Conservation (phyloP, 805 yeast genomes). For the Yamadazyma sp. region DNA sequence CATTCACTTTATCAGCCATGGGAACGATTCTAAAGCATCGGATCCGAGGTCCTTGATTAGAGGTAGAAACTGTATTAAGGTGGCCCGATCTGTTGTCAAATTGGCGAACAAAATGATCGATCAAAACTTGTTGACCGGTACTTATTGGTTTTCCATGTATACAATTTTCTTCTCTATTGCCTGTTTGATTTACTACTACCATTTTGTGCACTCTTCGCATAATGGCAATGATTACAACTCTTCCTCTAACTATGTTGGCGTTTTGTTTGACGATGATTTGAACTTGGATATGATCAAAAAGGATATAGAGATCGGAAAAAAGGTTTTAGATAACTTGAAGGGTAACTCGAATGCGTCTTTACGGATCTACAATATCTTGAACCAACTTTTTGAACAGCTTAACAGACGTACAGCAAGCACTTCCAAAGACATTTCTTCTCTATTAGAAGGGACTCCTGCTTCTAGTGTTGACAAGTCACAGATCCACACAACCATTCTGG, state of each 20-base stretch:
- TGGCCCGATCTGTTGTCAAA: constrained; percentile 78
- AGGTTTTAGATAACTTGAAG: constrained; percentile 67
- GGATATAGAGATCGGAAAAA: constrained; percentile 82
- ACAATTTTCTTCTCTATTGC: constrained; percentile 89
- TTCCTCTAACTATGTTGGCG: constrained; percentile 45
- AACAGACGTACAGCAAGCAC: constrained; percentile 66
- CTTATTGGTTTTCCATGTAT: constrained; percentile 90
- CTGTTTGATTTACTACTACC: constrained; percentile 77
- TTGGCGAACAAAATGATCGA: constrained; percentile 78
- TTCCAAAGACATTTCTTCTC: constrained; percentile 20
- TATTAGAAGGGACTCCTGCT: constrained; percentile 6
- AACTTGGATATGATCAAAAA: constrained; percentile 59
- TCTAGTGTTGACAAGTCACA: constrained; percentile 10
- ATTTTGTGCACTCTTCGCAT: constrained; percentile 41
- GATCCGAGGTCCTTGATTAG: constrained; percentile 66
- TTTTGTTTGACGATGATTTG: constrained; percentile 45
- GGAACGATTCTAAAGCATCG: constrained; percentile 29
- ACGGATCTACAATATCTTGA: constrained; percentile 76
- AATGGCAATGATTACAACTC: constrained; percentile 13
- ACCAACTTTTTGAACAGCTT: constrained; percentile 75
- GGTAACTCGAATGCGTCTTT: constrained; percentile 76
- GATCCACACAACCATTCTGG: constrained; percentile 12
- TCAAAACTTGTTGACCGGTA: constrained; percentile 70
- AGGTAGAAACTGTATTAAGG: constrained; percentile 81
- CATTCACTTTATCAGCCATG: constrained; percentile 75